phyloP scores from a whole-genome alignment of 495 filamentous ascomycete species.

The Cercophora newfieldiana region DNA sequence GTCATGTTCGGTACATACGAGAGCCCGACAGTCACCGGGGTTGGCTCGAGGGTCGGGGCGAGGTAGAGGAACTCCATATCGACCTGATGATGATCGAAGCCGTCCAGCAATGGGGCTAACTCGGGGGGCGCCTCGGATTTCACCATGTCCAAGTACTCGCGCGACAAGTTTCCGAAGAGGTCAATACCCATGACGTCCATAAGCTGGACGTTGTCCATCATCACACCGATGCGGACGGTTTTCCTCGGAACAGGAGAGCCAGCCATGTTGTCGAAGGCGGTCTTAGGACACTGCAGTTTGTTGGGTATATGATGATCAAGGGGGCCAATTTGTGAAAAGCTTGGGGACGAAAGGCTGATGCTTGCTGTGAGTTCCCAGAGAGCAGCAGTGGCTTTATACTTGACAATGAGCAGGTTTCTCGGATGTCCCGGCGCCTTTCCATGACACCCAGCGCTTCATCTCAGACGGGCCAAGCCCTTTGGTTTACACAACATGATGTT shows the following conservation, averaged over 20 bases:
- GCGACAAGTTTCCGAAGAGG: slow-evolving; percentile 29
- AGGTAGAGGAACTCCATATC: slow-evolving; percentile 30
- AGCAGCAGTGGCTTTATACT: too few species aligned
- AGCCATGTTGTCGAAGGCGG: neutral
- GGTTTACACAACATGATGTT: too few species aligned
- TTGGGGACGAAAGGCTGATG: too few species aligned
- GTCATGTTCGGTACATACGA: slow-evolving; percentile 22
- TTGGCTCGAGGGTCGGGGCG: slow-evolving; percentile 24
- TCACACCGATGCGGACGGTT: slow-evolving; percentile 25
- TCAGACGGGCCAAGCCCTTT: too few species aligned
- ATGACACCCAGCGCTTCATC: too few species aligned
- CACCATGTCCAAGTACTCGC: slow-evolving; percentile 17
- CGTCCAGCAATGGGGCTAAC: neutral
- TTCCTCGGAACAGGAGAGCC: neutral
- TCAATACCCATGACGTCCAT: slow-evolving; percentile 29
- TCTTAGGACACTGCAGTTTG: too few species aligned
- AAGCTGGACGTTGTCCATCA: slow-evolving; percentile 29
- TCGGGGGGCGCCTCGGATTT: neutral
- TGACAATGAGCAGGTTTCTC: too few species aligned
- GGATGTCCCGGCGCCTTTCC: too few species aligned
- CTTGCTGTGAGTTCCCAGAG: too few species aligned
- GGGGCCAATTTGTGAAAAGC: too few species aligned
- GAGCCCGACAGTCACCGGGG: slow-evolving; percentile 13
- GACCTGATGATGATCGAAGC: slow-evolving; percentile 6
- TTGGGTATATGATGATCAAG: too few species aligned